Percentiles rank a stretch among this genome's conserved stretches.
These are phyloP conservation scores for Paramecium biaurelia DNA, from an alignment of 73 alveolate species.

Conservation along the genomic window DNA sequence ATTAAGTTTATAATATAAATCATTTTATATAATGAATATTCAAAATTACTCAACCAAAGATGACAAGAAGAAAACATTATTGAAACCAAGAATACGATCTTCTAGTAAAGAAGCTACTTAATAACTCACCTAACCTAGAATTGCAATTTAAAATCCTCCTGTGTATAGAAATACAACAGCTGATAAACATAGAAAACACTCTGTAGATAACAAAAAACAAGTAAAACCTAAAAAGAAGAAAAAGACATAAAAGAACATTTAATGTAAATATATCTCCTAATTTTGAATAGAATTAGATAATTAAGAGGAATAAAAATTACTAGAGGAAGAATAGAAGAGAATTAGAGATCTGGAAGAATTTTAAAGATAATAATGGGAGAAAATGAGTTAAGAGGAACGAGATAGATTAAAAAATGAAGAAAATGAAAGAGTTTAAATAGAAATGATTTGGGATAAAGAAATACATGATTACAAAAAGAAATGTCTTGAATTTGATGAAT, in stretches of 20 bases:
- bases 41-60: neutral
- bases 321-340: conserved; percentile 22
- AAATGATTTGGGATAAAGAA: neutral
- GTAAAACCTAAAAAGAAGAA: conserved; percentile 1
- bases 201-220: neutral
- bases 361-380: neutral
- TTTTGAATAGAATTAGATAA: neutral
- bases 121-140: neutral
- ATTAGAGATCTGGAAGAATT: neutral
- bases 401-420: neutral
- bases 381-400: neutral
- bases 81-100: neutral
- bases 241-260: neutral
- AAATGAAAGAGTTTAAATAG: conserved; percentile 1
- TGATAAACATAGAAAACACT: conserved; percentile 18
- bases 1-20: neutral
- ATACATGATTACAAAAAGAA: neutral
- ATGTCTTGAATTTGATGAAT: neutral
- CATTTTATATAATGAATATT: neutral
- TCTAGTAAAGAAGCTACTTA: neutral
- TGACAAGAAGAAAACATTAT: neutral
- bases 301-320: neutral
- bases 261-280: neutral
- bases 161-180: conserved; percentile 16
- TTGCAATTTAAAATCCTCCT: conserved; percentile 15